phyloP scores from a whole-genome alignment of 2,329 filamentous ascomycete species.

The Simplicillium aogashimaense region DNA sequence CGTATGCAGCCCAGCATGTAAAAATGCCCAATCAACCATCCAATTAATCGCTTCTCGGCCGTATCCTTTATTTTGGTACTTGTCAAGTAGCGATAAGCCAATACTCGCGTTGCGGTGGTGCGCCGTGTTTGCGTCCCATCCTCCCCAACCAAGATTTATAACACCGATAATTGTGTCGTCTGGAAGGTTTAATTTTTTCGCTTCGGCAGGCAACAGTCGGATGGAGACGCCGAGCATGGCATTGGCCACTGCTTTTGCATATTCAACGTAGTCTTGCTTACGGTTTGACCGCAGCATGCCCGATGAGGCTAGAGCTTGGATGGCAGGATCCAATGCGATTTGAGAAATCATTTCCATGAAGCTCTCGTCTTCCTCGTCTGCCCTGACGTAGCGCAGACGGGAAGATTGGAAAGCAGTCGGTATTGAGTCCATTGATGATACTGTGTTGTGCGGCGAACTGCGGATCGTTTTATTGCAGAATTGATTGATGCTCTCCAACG shows the following conservation, averaged over 20 bases:
- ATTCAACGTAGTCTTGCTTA: constrained; percentile 5
- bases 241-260: constrained; percentile 4
- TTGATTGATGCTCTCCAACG: too few species aligned
- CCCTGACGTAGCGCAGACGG: neutral
- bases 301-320: constrained; percentile 6
- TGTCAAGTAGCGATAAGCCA: constrained; percentile 22
- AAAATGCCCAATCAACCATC: constrained; percentile 35
- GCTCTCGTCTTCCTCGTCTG: neutral
- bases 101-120: constrained; percentile 16
- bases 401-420: neutral
- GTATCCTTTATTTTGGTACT: constrained; percentile 29
- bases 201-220: constrained; percentile 7
- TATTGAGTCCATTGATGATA: too few species aligned
- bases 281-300: constrained; percentile 5
- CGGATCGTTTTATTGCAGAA: too few species aligned
- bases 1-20: constrained; percentile 29
- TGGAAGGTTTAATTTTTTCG: neutral
- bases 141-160: constrained; percentile 11
- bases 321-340: constrained; percentile 5
- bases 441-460: too few species aligned
- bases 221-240: constrained; percentile 11
- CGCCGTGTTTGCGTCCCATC: constrained; percentile 4
- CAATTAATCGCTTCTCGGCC: constrained; percentile 35
- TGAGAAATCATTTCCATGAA: neutral
- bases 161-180: constrained; percentile 9